phyloP scores from a whole-genome alignment of 768 basidiomycete species.

The Suillus americanus region DNA sequence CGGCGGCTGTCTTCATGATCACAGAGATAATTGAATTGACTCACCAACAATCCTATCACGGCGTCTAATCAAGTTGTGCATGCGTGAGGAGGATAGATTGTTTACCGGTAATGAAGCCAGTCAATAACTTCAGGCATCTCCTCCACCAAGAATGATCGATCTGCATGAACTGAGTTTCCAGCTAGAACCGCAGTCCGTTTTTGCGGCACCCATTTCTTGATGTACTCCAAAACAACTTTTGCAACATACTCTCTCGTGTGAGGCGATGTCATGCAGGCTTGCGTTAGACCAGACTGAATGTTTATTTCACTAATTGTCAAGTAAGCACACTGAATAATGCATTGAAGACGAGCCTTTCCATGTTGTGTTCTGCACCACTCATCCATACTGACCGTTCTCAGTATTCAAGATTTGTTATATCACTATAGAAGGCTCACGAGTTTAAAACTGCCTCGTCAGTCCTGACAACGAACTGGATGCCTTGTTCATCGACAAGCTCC shows the following conservation, averaged over 20 bases:
- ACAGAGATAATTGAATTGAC: conserved; percentile 24
- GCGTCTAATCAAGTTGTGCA: not conserved
- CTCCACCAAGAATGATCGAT: conserved; percentile 66
- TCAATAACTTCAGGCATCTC: conserved; percentile 82
- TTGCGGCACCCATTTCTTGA: conserved; percentile 82
- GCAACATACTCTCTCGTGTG: conserved; percentile 61
- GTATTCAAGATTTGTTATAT: not conserved
- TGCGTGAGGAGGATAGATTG: conserved; percentile 1
- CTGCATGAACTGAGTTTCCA: conserved; percentile 85
- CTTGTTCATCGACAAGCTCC: conserved; percentile 69
- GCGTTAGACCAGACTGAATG: conserved; percentile 74
- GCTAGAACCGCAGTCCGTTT: conserved; percentile 68
- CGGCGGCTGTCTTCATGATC: not conserved
- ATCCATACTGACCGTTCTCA: conserved; percentile 60
- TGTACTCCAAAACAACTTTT: conserved; percentile 65
- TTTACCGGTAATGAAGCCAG: conserved; percentile 79
- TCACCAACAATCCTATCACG: conserved; percentile 64
- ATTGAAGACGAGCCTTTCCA: conserved; percentile 50
- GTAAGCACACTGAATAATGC: not conserved
- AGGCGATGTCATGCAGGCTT: conserved; percentile 73
- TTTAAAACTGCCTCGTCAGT: conserved; percentile 72
- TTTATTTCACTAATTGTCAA: not conserved
- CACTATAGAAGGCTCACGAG: conserved; percentile 41
- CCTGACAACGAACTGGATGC: conserved; percentile 72
- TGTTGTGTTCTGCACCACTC: conserved; percentile 88